A percentile compares a stretch with the other conserved stretches of the same genome.
Conservation (phyloP, 169 alveolate species). For the Cryptosporidium andersoni region DNA sequence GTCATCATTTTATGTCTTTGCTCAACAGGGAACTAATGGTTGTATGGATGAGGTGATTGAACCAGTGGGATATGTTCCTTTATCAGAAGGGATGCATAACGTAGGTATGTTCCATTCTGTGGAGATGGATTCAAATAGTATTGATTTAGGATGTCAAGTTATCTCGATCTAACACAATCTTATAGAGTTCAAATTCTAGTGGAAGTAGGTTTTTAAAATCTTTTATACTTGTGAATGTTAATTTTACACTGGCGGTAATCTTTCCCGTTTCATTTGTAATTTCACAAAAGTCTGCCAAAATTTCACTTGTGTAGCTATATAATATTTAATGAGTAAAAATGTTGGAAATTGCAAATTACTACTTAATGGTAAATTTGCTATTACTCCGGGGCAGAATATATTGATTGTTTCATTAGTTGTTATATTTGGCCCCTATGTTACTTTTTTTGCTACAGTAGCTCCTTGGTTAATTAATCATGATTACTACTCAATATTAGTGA, state of each 20-base stretch:
- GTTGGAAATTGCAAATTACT: too few species aligned
- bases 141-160: slow-evolving; percentile 59
- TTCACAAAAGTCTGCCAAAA: too few species aligned
- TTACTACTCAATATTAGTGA: neutral
- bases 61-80: slow-evolving; percentile 14
- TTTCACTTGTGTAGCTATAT: too few species aligned
- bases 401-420: slow-evolving; percentile 8
- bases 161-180: slow-evolving; percentile 22
- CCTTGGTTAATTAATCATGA: slow-evolving; percentile 22
- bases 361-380: too few species aligned
- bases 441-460: slow-evolving; percentile 11
- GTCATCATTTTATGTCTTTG: slow-evolving; percentile 35
- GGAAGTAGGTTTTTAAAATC: too few species aligned
- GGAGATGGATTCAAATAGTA: slow-evolving; percentile 39
- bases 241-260: too few species aligned
- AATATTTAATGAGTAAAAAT: too few species aligned
- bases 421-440: slow-evolving; percentile 47
- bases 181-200: too few species aligned
- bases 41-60: slow-evolving; percentile 41
- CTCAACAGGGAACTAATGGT: slow-evolving; percentile 18
- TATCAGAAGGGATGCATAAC: slow-evolving; percentile 29
- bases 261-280: too few species aligned
- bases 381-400: neutral
- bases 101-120: slow-evolving; percentile 25
- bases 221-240: too few species aligned